Evolutionary conservation across 202 grass and related monocot species (phyloP).

Genomic region (Eragrostis tef): DNA sequence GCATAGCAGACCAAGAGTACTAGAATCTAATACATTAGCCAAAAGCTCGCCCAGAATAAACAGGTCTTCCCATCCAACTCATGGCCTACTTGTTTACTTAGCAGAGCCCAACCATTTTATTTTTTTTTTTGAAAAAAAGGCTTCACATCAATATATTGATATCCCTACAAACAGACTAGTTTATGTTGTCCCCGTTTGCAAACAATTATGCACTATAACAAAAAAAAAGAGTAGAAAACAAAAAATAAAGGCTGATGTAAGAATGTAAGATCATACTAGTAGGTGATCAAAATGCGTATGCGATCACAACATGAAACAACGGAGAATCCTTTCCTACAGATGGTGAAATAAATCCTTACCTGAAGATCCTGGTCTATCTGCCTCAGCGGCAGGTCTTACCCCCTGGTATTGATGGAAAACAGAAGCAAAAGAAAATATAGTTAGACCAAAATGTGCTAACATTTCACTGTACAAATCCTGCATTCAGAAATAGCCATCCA

Average conservation of each 20-base stretch:
- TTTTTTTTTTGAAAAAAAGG: no score
- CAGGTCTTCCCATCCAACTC: neutral
- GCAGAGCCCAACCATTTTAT: neutral
- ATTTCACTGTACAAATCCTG: neutral
- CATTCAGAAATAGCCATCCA: neutral
- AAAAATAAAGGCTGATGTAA: no score
- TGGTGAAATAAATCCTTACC: conserved; percentile 57
- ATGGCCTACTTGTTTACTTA: neutral
- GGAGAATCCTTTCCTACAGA: neutral
- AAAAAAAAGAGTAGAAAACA: neutral
- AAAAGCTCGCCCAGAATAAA: neutral
- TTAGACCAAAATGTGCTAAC: conserved; percentile 15
- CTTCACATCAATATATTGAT: no score
- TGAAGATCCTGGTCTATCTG: conserved; percentile 83
- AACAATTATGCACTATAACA: neutral
- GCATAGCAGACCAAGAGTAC: conserved; percentile 5
- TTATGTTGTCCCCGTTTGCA: no score
- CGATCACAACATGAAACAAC: neutral
- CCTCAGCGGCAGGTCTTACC: conserved; percentile 62
- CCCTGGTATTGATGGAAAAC: conserved; percentile 48
- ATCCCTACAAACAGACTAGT: no score
- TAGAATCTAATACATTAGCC: neutral
- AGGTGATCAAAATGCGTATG: conserved; percentile 7
- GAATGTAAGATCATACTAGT: neutral
- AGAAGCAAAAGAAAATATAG: conserved; percentile 30